Conservation (phyloP, 2,329 filamentous ascomycete species). For the Aspergillus fumigatus region DNA sequence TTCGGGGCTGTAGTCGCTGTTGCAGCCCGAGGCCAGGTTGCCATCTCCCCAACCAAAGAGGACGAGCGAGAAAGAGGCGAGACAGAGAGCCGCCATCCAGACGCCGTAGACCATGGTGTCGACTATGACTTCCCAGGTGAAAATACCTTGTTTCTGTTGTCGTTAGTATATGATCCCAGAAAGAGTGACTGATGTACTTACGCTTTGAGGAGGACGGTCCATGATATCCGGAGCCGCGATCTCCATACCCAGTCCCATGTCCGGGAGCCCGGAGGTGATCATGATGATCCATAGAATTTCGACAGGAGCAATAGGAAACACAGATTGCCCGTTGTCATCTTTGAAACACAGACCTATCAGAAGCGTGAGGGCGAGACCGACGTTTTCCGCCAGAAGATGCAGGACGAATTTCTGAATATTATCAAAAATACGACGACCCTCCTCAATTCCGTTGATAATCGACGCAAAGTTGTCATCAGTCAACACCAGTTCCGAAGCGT, state of each 20-base stretch:
- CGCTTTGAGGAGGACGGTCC: conserved; percentile 67
- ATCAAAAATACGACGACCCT: conserved; percentile 81
- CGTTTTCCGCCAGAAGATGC: conserved; percentile 73
- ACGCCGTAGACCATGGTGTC: conserved; percentile 77
- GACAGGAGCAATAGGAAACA: conserved; percentile 80
- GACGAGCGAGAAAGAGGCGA: conserved; percentile 60
- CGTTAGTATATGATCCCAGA: conserved; percentile 9
- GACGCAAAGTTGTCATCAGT: conserved; percentile 85
- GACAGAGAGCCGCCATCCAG: conserved; percentile 69
- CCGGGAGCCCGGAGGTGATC: conserved; percentile 81
- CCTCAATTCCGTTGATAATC: conserved; percentile 76
- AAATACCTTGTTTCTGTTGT: conserved; percentile 58
- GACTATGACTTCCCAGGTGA: conserved; percentile 70
- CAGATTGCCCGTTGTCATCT: conserved; percentile 65
- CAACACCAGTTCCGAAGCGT: conserved; percentile 60
- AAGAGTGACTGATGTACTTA: conserved; percentile 11
- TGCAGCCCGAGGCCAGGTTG: conserved; percentile 58
- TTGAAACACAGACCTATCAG: conserved; percentile 80
- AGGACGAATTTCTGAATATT: conserved; percentile 87
- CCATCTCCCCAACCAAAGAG: conserved; percentile 59
- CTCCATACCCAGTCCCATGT: conserved; percentile 83
- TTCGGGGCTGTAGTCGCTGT: conserved; percentile 49
- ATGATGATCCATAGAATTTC: conserved; percentile 95
- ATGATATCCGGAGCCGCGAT: conserved; percentile 71
- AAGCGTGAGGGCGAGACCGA: conserved; percentile 76